Base-by-base conservation (phyloP, 2,329 filamentous ascomycete genomes). In the Cordyceps militaris region DNA sequence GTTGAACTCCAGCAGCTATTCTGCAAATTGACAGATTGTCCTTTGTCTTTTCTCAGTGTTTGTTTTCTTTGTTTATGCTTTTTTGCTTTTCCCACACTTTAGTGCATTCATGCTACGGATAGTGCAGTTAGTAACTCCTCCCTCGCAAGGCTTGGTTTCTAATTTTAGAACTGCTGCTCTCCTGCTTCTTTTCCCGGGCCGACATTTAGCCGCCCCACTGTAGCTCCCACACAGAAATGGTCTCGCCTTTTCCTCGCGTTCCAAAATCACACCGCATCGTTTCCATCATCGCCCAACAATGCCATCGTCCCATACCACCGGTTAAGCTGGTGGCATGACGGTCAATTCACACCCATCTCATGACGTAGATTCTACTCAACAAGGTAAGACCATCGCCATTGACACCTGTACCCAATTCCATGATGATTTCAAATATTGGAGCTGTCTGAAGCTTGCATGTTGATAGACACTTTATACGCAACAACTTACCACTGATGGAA, bases 391-490 rank as follows among this genome's bases (percentile, higher is more conserved):
- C n/a, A 14, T 23, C 23, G 49, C 43, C 23, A 6, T 28, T 30
- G 3, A 46, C 23, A 1, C 26, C 13, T 6, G 14, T 14, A 5
- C 49, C 32, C 38, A 46, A 60, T 66, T 69, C 61, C 56, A 62
- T 80, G 78, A 80, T 79, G 76, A 75, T 65, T 64, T 66, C 63
- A 67, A 69, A 76, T 87, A 89, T 89, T 89, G 86, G 86, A 89
- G 86, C 86, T 89, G 85, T 89, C 86, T 84, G 74, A 80, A 73
- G 19, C 81, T 76, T 71, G 70, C 69, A 74, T 86, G 84, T 78
- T 80, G 85, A 88, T 76, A 78, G 75, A 69, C 69, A 67, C 72
- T 73, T 77, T 69, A 80, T 85, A 85, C 82, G 82, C 79, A 75
- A 73, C 71, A 62, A 58, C 56, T 68, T 70, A 67, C 67, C 66